These are phyloP conservation scores for Suillus discolor DNA, from an alignment of 768 basidiomycete genomes.

Conservation along the genomic window DNA sequence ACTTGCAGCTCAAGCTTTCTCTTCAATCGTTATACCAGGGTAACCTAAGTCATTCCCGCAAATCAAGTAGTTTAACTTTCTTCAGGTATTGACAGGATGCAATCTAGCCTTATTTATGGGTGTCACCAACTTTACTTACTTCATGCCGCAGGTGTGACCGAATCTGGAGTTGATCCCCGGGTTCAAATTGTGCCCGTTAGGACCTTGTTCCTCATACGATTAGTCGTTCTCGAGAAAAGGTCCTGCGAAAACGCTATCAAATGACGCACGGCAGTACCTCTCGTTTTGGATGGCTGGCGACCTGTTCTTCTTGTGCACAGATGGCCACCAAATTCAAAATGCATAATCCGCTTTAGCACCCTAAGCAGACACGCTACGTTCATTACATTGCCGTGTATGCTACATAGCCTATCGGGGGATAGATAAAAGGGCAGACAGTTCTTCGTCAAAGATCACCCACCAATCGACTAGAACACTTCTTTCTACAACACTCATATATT, in stretches of 20 bases:
- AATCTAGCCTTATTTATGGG: slow-evolving; percentile 33
- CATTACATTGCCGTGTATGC: slow-evolving; percentile 22
- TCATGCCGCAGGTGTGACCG: slow-evolving; percentile 22
- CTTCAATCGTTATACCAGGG: slow-evolving; percentile 28
- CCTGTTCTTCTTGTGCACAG: slow-evolving; percentile 30
- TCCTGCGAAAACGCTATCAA: slow-evolving; percentile 38
- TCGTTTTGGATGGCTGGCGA: slow-evolving; percentile 29
- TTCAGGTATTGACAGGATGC: slow-evolving; percentile 8
- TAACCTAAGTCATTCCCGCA: slow-evolving; percentile 21
- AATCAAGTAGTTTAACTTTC: slow-evolving; percentile 28
- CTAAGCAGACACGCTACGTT: slow-evolving; percentile 16
- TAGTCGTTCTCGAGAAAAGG: slow-evolving; percentile 40
- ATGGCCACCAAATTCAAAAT: slow-evolving; percentile 26
- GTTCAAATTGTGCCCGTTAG: slow-evolving; percentile 18
- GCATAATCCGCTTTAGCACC: slow-evolving; percentile 22
- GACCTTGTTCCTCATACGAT: slow-evolving; percentile 30
- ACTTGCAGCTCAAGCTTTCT: slow-evolving; percentile 17
- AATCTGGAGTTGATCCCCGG: slow-evolving; percentile 23
- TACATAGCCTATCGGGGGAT: slow-evolving; percentile 23
- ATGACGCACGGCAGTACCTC: slow-evolving; percentile 34
- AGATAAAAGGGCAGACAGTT: slow-evolving; percentile 29
- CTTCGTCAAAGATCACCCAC: slow-evolving; percentile 11
- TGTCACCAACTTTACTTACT: slow-evolving; percentile 21
- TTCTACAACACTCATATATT: slow-evolving; percentile 12
- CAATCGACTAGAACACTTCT: slow-evolving; percentile 14